Base-by-base conservation (phyloP, 495 filamentous ascomycete genomes). In the Clohesyomyces aquaticus region DNA sequence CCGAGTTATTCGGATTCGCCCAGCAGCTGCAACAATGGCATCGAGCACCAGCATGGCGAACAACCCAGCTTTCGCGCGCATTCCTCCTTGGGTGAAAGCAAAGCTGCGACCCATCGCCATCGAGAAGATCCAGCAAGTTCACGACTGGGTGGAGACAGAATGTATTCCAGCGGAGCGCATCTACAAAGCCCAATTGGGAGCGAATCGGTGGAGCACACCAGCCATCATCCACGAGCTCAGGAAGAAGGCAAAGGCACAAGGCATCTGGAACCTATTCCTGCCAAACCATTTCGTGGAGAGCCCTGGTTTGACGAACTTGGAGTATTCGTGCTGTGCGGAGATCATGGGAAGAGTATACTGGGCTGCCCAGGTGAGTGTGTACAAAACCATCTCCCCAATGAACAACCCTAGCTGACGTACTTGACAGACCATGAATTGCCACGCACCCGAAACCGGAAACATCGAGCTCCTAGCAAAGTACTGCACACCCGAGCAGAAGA, bases 401-500 rank as follows among this genome's bases (percentile, higher is more conserved):
- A 27, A 59, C 48, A n/a, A 51, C 19, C 10, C 2, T n/a, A 35
- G 22, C 45, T 61, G 29, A 66, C 22, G 23, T 28, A 2, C 21
- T 2, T 41, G 10, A 3, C 23, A 77, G 76, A 74, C 76, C 10
- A 73, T 75, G 71, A 78, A 78, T 59, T 78, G 76, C 71, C 73
- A 75, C 55, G 76, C 76, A 11, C 76, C 76, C 11, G 76, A 78
- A 23, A 78, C 76, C 9, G 76, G 76, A 52, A 78, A 78, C 65
- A 77, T 77, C 41, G 76, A 78, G 59, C 66, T 78, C 25, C 72
- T 78, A 9, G 76, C 76, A 43, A 78, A 78, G 62, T 78, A 75
- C 70, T 74, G 76, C 69, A 77, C 63, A 14, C 57, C 68, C n/a
- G 74, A 71, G 55, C 76, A 78, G 58, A 78, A 78, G 63, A 65